These are phyloP conservation scores for Fusarium sp. DNA, from an alignment of 2,329 filamentous ascomycete species.

Conservation along the genomic window DNA sequence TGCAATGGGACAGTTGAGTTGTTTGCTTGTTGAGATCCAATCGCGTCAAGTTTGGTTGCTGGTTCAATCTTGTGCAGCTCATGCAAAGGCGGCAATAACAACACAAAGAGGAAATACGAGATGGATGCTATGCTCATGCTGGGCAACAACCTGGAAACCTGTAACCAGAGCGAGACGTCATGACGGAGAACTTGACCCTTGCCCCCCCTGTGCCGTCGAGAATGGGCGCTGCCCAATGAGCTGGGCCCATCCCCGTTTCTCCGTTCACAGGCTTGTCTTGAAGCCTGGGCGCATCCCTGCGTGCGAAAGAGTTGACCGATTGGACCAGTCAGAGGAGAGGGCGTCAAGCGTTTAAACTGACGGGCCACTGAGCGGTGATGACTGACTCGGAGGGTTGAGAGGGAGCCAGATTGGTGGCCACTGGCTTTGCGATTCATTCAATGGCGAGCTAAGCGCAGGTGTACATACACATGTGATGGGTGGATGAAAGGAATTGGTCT, in stretches of 20 bases:
- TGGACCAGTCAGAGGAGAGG: slow-evolving; percentile 16
- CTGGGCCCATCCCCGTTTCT: slow-evolving; percentile 26
- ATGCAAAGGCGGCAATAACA: background rate
- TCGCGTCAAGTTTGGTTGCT: background rate
- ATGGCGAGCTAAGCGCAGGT: slow-evolving; percentile 22
- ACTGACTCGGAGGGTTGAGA: slow-evolving; percentile 29
- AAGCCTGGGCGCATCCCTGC: background rate
- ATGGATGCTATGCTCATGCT: slow-evolving; percentile 5
- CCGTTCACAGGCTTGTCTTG: background rate
- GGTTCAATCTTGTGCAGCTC: slow-evolving; percentile 1
- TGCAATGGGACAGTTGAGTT: background rate
- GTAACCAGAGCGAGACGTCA: slow-evolving; percentile 24
- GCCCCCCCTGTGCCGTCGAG: background rate
- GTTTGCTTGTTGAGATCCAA: background rate
- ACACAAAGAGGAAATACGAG: background rate
- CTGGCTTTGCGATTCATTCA: slow-evolving; percentile 27
- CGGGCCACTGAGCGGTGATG: slow-evolving; percentile 6
- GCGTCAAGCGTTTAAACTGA: slow-evolving; percentile 28
- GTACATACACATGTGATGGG: background rate
- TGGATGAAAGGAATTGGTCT: background rate
- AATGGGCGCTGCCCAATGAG: slow-evolving; percentile 32
- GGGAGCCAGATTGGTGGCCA: slow-evolving; percentile 28
- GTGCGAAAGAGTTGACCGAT: background rate
- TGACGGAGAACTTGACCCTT: slow-evolving; percentile 8
- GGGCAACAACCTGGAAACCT: slow-evolving; percentile 4